Evolutionary conservation across 257 asterid genomes (phyloP), one percentile per base, ranked within the genome.

Genomic region (Fraxinus anomala): DNA sequence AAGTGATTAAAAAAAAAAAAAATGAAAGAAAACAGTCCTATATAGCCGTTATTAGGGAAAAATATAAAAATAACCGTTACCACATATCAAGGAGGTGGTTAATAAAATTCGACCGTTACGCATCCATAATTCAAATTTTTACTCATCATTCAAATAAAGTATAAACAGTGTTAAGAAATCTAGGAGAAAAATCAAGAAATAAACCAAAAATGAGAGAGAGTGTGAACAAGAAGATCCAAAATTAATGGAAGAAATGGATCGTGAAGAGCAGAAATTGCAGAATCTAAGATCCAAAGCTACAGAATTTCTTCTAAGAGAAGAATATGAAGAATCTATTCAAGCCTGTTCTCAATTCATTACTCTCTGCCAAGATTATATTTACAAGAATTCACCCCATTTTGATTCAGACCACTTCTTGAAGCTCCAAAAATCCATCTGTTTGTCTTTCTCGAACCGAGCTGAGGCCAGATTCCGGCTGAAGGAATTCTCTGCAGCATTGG

Each of bases 261-360:
- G 72, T 63, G 89, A 83, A 73, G 96, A 84, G 68, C 88, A 82
- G 17, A 83, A 24, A 74, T 73, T 93, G 66, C 94, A 88, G 31
- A 80, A 83, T 63, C 88, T 94, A 66, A 88, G 97, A 86, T 89
- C 92, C 72, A 90, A 92, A 86, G 98, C 98, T 76, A 81, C 94
- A 28, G 96, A 94, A 26, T 90, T 89, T 11, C 90, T 92, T 33
- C 81, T 94, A 6, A 84, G 92, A 86, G 94, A 94, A 88, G 96
- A 94, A 77, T 92, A 85, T 88, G 78, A 70, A 31, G 89, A 68
- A 10, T 86, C 92, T 76, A 86, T 88, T 4, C 80, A 90, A 73
- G 77, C 83, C 47, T 87, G 92, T 86, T 73, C 98, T 19, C 88
- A 82, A 19, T 78, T 89, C 76, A 94, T 94, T 47, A 84, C 87